Percentiles rank a stretch among this genome's conserved stretches.
Evolutionary conservation across 2,329 filamentous ascomycete species (phyloP).

Genomic region (Neoascochyta sp.): DNA sequence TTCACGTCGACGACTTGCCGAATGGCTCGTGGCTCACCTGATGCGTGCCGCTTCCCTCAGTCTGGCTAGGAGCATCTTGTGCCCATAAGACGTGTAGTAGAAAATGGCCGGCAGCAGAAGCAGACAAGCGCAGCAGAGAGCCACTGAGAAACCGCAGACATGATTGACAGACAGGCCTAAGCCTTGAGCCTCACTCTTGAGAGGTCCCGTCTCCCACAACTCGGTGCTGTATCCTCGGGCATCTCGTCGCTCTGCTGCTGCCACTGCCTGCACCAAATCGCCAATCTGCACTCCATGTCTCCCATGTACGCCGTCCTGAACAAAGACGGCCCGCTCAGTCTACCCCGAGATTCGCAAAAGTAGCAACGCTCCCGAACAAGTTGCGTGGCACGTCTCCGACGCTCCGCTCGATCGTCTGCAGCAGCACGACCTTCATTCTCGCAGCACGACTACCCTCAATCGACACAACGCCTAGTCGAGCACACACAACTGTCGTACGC

Average conservation of each 20-base stretch:
- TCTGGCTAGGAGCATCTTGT: slow-evolving; percentile 19
- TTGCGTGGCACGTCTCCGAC: no score
- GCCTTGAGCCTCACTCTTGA: slow-evolving; percentile 42
- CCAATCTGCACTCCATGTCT: no score
- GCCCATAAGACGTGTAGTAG: no score
- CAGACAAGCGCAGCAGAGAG: slow-evolving; percentile 7
- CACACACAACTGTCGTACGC: slow-evolving; percentile 15
- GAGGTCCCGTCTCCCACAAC: slow-evolving; percentile 38
- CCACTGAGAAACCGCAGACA: slow-evolving; percentile 12
- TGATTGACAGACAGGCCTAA: slow-evolving; percentile 37
- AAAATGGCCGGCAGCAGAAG: no score
- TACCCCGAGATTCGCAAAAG: no score
- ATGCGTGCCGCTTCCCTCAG: slow-evolving; percentile 14
- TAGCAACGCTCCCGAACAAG: no score
- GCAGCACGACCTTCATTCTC: slow-evolving; percentile 14
- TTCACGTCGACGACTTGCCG: slow-evolving; percentile 9
- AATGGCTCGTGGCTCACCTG: no score
- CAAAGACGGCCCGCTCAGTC: no score
- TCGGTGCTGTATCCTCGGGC: no score
- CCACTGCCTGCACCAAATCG: no score
- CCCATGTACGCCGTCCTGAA: slow-evolving; percentile 6
- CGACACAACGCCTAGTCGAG: slow-evolving; percentile 27
- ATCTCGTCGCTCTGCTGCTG: no score
- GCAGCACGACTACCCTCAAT: slow-evolving; percentile 5
- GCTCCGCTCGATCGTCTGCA: no score